phyloP scores from a whole-genome alignment of 352 stramenopile species.

The Globisporangium canariense region DNA sequence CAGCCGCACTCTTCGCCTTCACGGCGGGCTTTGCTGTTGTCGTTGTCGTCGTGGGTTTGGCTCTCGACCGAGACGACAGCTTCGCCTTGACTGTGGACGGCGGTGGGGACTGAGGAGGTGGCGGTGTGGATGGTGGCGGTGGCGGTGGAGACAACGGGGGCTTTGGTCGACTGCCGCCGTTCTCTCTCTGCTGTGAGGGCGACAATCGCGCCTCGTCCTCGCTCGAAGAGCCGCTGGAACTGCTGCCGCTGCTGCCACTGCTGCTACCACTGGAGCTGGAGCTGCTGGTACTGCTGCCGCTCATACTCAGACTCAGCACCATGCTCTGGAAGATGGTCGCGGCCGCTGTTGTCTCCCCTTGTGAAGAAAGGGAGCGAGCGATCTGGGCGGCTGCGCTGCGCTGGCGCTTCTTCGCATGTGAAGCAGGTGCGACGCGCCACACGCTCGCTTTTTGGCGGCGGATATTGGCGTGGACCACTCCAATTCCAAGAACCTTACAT shows the following conservation, averaged over 20 bases:
- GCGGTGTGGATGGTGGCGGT: conserved; percentile 21
- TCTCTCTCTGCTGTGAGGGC: conserved; percentile 17
- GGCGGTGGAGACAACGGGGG: conserved; percentile 33
- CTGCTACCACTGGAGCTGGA: conserved; percentile 25
- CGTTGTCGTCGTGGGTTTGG: not conserved
- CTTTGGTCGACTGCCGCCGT: conserved; percentile 11
- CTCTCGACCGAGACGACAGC: not conserved
- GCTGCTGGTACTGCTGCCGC: conserved; percentile 21
- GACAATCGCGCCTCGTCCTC: conserved; percentile 28
- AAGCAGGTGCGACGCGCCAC: conserved; percentile 7
- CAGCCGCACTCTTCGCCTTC: conserved; percentile 16
- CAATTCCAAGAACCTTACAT: not conserved
- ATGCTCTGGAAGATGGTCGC: not conserved
- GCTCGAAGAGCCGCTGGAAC: conserved; percentile 42
- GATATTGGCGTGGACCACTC: conserved; percentile 7
- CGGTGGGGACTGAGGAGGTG: conserved; percentile 23
- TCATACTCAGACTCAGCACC: conserved; percentile 19
- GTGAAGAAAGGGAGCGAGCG: not conserved
- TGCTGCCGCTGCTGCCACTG: conserved; percentile 27
- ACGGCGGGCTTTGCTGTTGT: not conserved
- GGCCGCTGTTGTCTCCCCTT: too few species aligned
- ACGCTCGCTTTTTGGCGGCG: conserved; percentile 1
- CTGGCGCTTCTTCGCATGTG: conserved; percentile 10
- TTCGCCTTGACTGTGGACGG: conserved; percentile 20
- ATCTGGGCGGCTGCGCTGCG: not conserved